These are phyloP conservation scores for Mycena capillaripes DNA, from an alignment of 768 basidiomycete genomes.

Conservation along the genomic window DNA sequence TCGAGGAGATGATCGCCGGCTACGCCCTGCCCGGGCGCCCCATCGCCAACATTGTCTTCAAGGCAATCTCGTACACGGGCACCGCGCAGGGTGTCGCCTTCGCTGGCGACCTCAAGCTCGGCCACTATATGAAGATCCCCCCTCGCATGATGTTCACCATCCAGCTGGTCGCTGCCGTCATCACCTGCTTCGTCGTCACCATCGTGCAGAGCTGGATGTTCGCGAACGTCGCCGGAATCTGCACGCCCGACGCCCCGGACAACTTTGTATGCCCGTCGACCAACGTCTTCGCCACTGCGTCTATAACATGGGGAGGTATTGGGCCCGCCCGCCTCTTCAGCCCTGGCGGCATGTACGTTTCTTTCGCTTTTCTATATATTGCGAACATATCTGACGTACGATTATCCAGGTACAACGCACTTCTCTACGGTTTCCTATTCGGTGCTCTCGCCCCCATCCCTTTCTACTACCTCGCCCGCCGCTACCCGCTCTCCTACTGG, in stretches of 20 bases:
- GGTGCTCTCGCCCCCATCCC: slow-evolving; percentile 83
- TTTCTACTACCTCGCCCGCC: slow-evolving; percentile 84
- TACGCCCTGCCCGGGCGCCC: slow-evolving; percentile 86
- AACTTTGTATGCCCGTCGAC: slow-evolving; percentile 82
- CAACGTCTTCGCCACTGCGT: slow-evolving; percentile 76
- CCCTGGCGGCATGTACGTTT: slow-evolving; percentile 66
- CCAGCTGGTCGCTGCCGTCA: slow-evolving; percentile 71
- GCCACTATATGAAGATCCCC: slow-evolving; percentile 92
- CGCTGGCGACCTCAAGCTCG: slow-evolving; percentile 84
- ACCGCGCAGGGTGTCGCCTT: slow-evolving; percentile 76
- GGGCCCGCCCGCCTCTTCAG: slow-evolving; percentile 81
- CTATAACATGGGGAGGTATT: slow-evolving; percentile 86
- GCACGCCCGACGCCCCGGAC: slow-evolving; percentile 71
- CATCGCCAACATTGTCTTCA: slow-evolving; percentile 88
- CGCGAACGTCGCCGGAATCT: slow-evolving; percentile 78
- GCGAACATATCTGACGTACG: slow-evolving; percentile 28
- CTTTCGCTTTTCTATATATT: neutral
- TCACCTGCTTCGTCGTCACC: slow-evolving; percentile 71
- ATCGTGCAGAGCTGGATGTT: slow-evolving; percentile 83
- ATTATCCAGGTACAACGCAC: slow-evolving; percentile 62
- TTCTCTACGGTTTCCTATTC: slow-evolving; percentile 84
- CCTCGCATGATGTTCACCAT: slow-evolving; percentile 84
- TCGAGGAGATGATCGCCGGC: slow-evolving; percentile 83
- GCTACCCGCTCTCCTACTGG: slow-evolving; percentile 85
- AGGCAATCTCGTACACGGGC: slow-evolving; percentile 70